Base-by-base conservation (phyloP, 257 asterid genomes). In the Salvia hispanica region DNA sequence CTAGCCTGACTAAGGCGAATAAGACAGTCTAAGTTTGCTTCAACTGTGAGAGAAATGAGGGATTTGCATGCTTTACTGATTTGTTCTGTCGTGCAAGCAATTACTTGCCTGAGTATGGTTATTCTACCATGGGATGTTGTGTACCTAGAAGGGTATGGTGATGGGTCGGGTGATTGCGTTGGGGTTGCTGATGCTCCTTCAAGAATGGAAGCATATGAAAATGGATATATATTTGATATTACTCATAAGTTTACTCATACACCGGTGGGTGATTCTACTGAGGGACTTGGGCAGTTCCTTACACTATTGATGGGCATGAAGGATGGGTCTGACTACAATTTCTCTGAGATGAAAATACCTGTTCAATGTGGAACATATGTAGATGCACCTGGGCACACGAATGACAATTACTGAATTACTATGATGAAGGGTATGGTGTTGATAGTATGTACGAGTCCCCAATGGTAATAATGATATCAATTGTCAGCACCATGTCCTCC, bases 351-450 rank as follows among this genome's bases (percentile, higher is more conserved):
- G 84, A 81, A 72, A 76, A 5, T 89, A 13, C 77, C 77, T 18
- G 85, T 73, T 64, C 98, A 91, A 76, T 47, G 94, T 64, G 96
- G 95, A 25, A 89, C 95, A 9, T 94, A 91, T 64, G 98, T 91
- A 7, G 94, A 91, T 78, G 95, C 96, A 4, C 96, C 96, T 3
- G 94, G 98, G 0, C 96, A 91, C 76, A 47, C 83, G 80, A 81
- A 64, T 74, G 92, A 85, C 13, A 18, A 18, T 25, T 25, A 25
- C 31, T 25, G 31, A 55, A 74, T n/a, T 87, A 84, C 73, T 87
- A 43, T 64, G 96, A 83, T 64, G 84, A 77, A 58, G 96, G 95
- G 50, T 85, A 67, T 69, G 95, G 87, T 77, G 92, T 89, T 64
- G 96, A 92, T 69, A 73, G 79, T 90, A 92, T 65, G 88, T 92